Conservation (phyloP, 768 basidiomycete genomes). For the Serendipita vermifera region DNA sequence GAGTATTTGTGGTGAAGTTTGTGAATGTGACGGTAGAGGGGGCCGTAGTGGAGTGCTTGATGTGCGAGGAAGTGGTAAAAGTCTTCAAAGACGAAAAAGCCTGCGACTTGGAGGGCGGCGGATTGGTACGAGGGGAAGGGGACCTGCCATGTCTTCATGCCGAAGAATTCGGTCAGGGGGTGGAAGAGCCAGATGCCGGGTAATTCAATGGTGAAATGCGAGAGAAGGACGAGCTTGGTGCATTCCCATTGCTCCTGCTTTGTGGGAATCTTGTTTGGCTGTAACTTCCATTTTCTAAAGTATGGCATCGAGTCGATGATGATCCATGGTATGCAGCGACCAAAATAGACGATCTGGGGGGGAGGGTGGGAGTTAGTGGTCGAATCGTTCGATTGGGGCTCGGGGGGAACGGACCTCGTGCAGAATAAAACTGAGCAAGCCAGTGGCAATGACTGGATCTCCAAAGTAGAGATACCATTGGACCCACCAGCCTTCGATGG, state of each 20-base stretch:
- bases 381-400: background rate
- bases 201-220: constrained; percentile 90
- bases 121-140: constrained; percentile 67
- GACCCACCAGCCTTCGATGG: constrained; percentile 64
- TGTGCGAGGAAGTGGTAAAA: constrained; percentile 90
- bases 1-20: constrained; percentile 96
- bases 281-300: constrained; percentile 89
- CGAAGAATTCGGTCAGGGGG: constrained; percentile 72
- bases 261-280: constrained; percentile 71
- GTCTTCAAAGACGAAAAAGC: constrained; percentile 96
- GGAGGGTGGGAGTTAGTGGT: background rate
- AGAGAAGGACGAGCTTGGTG: constrained; percentile 84
- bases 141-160: constrained; percentile 86
- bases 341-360: constrained; percentile 83
- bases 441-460: constrained; percentile 86
- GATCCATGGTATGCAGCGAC: constrained; percentile 88
- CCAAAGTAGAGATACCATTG: constrained; percentile 77
- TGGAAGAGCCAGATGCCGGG: constrained; percentile 92
- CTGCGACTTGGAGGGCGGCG: constrained; percentile 61
- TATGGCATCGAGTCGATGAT: constrained; percentile 90
- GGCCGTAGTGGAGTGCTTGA: constrained; percentile 72
- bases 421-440: constrained; percentile 79
- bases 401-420: constrained; percentile 61
- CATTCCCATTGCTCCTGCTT: constrained; percentile 84
- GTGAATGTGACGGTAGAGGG: constrained; percentile 85